phyloP scores from a whole-genome alignment of 805 yeast genomes.

The Saccharomycopsis selenospora region DNA sequence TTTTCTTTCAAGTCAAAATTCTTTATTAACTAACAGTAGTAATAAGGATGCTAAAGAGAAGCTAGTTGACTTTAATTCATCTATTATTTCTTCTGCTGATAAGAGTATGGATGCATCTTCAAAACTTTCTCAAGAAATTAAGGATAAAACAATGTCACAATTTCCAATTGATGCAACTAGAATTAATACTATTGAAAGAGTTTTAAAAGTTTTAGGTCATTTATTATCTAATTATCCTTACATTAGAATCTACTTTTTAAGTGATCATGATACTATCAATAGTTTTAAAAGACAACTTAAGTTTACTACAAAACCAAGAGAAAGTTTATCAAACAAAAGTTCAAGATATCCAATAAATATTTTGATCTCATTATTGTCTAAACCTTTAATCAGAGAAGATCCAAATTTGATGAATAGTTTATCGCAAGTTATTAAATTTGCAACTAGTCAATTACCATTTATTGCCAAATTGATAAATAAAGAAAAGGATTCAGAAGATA shows the following conservation, averaged over 20 bases:
- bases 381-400: slow-evolving; percentile 60
- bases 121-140: not conserved
- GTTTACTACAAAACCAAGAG: slow-evolving; percentile 30
- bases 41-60: slow-evolving; percentile 14
- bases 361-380: slow-evolving; percentile 54
- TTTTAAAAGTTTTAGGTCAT: slow-evolving; percentile 65
- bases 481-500: slow-evolving; percentile 20
- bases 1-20: slow-evolving; percentile 18
- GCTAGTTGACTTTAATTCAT: too few species aligned
- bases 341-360: slow-evolving; percentile 67
- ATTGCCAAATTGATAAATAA: slow-evolving; percentile 38
- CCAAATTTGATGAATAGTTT: slow-evolving; percentile 68
- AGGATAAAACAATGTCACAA: slow-evolving; percentile 21
- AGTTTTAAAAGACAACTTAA: slow-evolving; percentile 31
- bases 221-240: slow-evolving; percentile 61
- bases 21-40: not conserved
- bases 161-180: slow-evolving; percentile 62
- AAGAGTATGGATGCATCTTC: not conserved
- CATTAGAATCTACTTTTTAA: slow-evolving; percentile 65
- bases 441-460: slow-evolving; percentile 63
- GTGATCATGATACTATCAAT: slow-evolving; percentile 57
- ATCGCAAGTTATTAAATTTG: slow-evolving; percentile 66
- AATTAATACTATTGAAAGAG: slow-evolving; percentile 64
- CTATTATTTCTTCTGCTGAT: slow-evolving; percentile 13
- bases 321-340: slow-evolving; percentile 31